Conservation (phyloP, 345 rosid species). For the Acer negundo region DNA sequence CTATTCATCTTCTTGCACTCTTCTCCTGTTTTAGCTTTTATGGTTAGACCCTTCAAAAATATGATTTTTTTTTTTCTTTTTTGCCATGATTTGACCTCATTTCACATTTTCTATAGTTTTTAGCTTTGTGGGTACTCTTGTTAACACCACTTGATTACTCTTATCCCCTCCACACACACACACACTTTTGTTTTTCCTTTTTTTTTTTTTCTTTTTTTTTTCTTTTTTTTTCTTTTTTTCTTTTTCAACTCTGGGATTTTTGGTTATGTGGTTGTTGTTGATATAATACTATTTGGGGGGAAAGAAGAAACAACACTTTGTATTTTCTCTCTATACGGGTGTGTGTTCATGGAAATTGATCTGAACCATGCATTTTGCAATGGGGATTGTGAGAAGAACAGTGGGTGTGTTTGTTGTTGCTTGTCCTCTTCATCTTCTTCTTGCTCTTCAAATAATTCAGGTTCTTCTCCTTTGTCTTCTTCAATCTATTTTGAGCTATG, state of each 20-base stretch:
- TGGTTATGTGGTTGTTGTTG: slow-evolving; percentile 31
- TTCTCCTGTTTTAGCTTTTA: slow-evolving; percentile 27
- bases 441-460: slow-evolving; percentile 53
- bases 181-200: too few relatives aligned
- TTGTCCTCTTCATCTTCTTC: slow-evolving; percentile 61
- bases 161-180: too few relatives aligned
- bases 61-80: slow-evolving; percentile 9
- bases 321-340: background rate
- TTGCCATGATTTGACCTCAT: slow-evolving; percentile 35
- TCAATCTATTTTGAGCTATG: slow-evolving; percentile 81
- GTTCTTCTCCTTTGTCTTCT: slow-evolving; percentile 49
- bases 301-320: too few relatives aligned
- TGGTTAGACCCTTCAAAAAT: slow-evolving; percentile 23
- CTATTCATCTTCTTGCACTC: slow-evolving; percentile 34
- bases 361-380: slow-evolving; percentile 68
- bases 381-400: slow-evolving; percentile 43
- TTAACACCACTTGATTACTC: slow-evolving; percentile 33
- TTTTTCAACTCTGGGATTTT: slow-evolving; percentile 15
- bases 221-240: too few relatives aligned
- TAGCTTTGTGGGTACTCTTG: slow-evolving; percentile 30
- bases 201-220: too few relatives aligned
- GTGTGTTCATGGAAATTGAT: slow-evolving; percentile 86
- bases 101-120: slow-evolving; percentile 26
- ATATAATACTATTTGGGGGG: background rate
- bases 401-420: slow-evolving; percentile 39